Base-by-base conservation (phyloP, 2,329 filamentous ascomycete genomes). In the Bretziella fagacearum region DNA sequence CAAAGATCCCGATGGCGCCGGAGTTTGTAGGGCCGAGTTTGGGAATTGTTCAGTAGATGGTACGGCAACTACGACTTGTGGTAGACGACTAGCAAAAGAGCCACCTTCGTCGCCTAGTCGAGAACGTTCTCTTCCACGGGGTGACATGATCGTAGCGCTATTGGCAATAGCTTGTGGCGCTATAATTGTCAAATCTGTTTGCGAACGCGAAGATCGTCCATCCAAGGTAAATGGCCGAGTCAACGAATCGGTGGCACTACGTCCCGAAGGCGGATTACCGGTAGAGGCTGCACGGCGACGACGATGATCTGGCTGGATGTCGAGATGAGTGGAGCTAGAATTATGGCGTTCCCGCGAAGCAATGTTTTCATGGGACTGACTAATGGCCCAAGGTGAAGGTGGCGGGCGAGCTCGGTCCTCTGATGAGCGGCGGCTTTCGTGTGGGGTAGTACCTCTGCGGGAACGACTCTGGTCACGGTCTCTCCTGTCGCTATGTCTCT, bases 191-290 rank as follows among this genome's bases (percentile, higher is more conserved):
- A n/a, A n/a, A 56, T 86, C 81, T 2, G 74, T 81, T 40, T 78
- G 73, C 15, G 81, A 84, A 18, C 73, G 70, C 18, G 72, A 66
- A 10, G 73, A 70, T 35, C 70, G 68, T 44, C 67, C 63, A 22
- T 63, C 56, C 10, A 70, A 64, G 23, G 65, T 56, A 33, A 65
- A 58, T 2, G 64, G 59, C 13, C 63, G 59, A 44, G 62, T 61
- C 15, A 63, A 54, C 2, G 72, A 68, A 2, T 69, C 60, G 4
- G 72, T 77, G 5, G 68, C 63, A 52, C 71, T 74, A 43, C 74
- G 69, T 8, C 26, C 22, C 1, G 44, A 23, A 2, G 40, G 36
- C 1, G 30, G 27, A 29, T 50, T 37, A 6, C 66, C 63, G 6
- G 65, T 66, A 53, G 74, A 78, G 1, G 68, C 65, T 1, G 71